Percentiles rank a stretch among this genome's conserved stretches.
Conservation (phyloP, 495 filamentous ascomycete genomes). For the Pseudoneurospora amorphoporcata region DNA sequence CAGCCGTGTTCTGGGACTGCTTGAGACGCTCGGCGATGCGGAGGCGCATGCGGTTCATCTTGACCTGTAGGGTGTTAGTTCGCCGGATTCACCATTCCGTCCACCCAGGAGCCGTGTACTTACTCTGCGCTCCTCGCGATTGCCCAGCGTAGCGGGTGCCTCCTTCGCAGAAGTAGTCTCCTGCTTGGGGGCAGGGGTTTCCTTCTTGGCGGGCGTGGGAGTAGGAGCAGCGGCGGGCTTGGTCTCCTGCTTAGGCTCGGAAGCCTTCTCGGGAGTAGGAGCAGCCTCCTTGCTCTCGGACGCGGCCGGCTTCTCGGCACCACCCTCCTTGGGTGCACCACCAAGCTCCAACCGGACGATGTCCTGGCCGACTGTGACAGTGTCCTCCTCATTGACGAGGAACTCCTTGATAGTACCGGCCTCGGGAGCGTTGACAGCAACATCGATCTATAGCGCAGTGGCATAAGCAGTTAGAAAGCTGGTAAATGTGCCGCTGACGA, state of each 20-base stretch:
- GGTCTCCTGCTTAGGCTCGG: conserved; percentile 30
- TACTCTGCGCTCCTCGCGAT: conserved; percentile 83
- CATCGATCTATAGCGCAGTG: conserved; percentile 62
- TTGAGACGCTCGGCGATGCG: conserved; percentile 95
- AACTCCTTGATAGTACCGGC: conserved; percentile 88
- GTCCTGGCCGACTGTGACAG: conserved; percentile 89
- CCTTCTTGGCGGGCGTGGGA: conserved; percentile 17
- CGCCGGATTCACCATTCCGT: not conserved
- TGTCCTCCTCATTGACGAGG: conserved; percentile 89
- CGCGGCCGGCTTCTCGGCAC: conserved; percentile 35
- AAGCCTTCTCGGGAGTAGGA: conserved; percentile 40
- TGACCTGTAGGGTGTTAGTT: conserved; percentile 49
- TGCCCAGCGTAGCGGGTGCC: conserved; percentile 45
- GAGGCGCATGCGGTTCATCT: conserved; percentile 99
- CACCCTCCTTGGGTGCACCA: conserved; percentile 44
- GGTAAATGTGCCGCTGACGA: conserved; percentile 1
- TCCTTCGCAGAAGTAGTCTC: conserved; percentile 36
- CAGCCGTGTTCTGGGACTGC: conserved; percentile 98
- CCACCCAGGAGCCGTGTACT: conserved; percentile 18
- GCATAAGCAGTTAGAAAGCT: not conserved
- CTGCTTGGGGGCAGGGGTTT: conserved; percentile 24
- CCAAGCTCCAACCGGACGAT: conserved; percentile 76
- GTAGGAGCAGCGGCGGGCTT: conserved; percentile 23
- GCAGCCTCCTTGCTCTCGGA: conserved; percentile 52
- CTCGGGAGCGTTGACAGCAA: conserved; percentile 88